phyloP scores from a whole-genome alignment of 2,329 filamentous ascomycete genomes.

The Colletotrichum tamarilloi region DNA sequence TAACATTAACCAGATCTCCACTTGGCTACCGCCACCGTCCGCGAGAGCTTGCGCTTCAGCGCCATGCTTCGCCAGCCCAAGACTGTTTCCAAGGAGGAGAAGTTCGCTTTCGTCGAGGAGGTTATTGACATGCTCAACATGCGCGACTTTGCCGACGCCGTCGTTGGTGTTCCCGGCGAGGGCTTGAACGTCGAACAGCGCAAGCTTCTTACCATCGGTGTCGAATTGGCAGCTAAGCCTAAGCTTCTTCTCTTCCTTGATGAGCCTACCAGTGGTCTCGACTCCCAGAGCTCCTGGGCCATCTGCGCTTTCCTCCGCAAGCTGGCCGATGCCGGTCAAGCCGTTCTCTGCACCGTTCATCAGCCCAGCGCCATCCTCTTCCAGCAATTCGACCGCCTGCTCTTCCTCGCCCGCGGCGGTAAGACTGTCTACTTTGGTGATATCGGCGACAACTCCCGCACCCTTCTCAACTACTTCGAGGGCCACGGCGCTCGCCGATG shows the following conservation, averaged over 20 bases:
- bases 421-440: constrained; percentile 77
- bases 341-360: constrained; percentile 66
- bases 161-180: constrained; percentile 72
- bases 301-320: constrained; percentile 72
- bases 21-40: constrained; percentile 64
- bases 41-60: constrained; percentile 65
- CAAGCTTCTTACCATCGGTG: constrained; percentile 72
- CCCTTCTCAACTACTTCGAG: constrained; percentile 73
- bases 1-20: constrained; percentile 60
- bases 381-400: constrained; percentile 67
- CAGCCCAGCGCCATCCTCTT: constrained; percentile 66
- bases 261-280: constrained; percentile 71
- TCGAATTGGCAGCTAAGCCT: constrained; percentile 67
- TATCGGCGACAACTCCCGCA: constrained; percentile 69
- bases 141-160: constrained; percentile 73
- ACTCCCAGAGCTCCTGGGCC: constrained; percentile 72
- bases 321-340: constrained; percentile 65
- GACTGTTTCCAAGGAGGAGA: constrained; percentile 64
- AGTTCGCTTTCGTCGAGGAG: constrained; percentile 71
- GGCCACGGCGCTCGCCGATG: constrained; percentile 71
- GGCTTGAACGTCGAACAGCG: constrained; percentile 72
- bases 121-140: constrained; percentile 75
- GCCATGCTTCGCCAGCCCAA: constrained; percentile 69
- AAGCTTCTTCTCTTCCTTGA: constrained; percentile 71
- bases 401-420: constrained; percentile 73